These are phyloP conservation scores for Aspergillus nanangensis DNA, from an alignment of 495 filamentous ascomycete species.

Conservation along the genomic window DNA sequence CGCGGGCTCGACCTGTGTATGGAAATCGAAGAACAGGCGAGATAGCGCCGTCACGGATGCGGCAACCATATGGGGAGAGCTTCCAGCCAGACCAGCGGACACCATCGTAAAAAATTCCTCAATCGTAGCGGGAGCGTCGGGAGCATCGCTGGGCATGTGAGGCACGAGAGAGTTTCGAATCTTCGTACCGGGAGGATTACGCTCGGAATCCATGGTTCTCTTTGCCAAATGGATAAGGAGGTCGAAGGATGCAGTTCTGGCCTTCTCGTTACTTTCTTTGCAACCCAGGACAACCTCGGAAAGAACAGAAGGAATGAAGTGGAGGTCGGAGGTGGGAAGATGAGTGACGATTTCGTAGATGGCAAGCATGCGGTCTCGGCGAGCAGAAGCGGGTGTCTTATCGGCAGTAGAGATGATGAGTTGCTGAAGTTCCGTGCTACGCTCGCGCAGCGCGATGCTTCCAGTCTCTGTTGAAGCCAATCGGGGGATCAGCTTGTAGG, in stretches of 20 bases:
- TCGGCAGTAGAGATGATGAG: slow-evolving; percentile 73
- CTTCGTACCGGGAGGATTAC: slow-evolving; percentile 56
- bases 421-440: slow-evolving; percentile 69
- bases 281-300: slow-evolving; percentile 90
- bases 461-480: slow-evolving; percentile 77
- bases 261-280: slow-evolving; percentile 96
- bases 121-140: slow-evolving; percentile 68
- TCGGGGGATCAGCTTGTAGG: slow-evolving; percentile 93
- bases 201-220: slow-evolving; percentile 57
- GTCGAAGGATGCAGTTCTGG: slow-evolving; percentile 82
- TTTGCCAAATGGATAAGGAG: slow-evolving; percentile 84
- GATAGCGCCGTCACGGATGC: slow-evolving; percentile 91
- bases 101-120: slow-evolving; percentile 99
- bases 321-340: slow-evolving; percentile 68
- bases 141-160: slow-evolving; percentile 75
- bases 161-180: slow-evolving; percentile 82
- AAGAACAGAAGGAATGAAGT: slow-evolving; percentile 88
- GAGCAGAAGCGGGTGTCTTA: slow-evolving; percentile 77
- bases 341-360: slow-evolving; percentile 73
- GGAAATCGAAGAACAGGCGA: slow-evolving; percentile 86
- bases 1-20: slow-evolving; percentile 47
- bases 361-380: slow-evolving; percentile 78
- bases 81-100: slow-evolving; percentile 86
- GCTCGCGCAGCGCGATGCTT: slow-evolving; percentile 61
- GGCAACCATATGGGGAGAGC: slow-evolving; percentile 90